Evolutionary conservation across 192 early-diverging fungal genomes (phyloP), one percentile per base, ranked within the genome.

Genomic region (Dispira simplex): DNA sequence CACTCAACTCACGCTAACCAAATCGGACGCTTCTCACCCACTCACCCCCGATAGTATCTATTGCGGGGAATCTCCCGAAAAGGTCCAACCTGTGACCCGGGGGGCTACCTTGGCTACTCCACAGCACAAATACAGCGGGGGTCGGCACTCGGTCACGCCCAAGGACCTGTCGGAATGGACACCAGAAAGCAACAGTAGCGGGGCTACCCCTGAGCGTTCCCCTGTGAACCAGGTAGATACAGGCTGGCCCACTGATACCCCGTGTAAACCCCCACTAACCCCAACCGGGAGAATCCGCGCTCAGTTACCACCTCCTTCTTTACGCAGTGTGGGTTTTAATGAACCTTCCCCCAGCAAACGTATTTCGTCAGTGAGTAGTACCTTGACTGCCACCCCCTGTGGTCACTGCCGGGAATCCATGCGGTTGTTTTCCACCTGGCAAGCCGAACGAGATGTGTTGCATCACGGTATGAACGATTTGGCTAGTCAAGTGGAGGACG

Each of bases 11-110:
- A 51, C 49, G 23, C 49, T 23, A 18, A 23, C 23, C 16, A 51
- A 51, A 8, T 23, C 49, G 13, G 25, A 27, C 55, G 21, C 55
- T 43, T 60, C 58, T 21, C 58, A 60, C 58, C 58, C 58, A 27
- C 58, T 44, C 32, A 60, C 58, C 32, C 58, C 58, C 14, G 58
- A 60, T 18, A 60, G 58, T 27, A 14, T 56, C 6, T 39, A 39
- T 6, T 39, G 32, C 6, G 32, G 32, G 32, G 32, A 39, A 39
- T 39, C 32, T 4, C 32, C 32, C 3, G 32, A 39, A 39, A 39
- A 39, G 32, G 32, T 6, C 32, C 32, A 1, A 39, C 32, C 32
- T 39, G 32, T 6, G 3, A 39, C 32, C 6, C 32, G 32, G 6
- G 32, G 32, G 32, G 32, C 32, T 39, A 39, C 32, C 32, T 39